A percentile compares a stretch with the other conserved stretches of the same genome.
Evolutionary conservation across 495 filamentous ascomycete genomes (phyloP).

Genomic region (Annulohypoxylon bovei): DNA sequence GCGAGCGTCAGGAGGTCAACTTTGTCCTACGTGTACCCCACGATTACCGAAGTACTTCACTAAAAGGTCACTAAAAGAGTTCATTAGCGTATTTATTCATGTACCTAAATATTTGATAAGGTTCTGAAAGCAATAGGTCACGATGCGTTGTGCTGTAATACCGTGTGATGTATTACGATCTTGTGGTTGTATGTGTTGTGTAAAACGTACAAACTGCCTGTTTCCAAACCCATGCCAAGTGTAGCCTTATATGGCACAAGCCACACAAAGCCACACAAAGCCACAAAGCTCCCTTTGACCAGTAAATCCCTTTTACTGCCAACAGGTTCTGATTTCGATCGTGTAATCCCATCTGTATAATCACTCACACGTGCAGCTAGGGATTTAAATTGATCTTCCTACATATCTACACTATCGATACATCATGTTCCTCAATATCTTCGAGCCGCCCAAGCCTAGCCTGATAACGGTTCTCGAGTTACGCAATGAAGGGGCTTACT

Average conservation of each 20-base stretch:
- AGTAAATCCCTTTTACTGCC: too few species aligned
- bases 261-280: too few species aligned
- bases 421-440: neutral
- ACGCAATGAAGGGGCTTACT: constrained; percentile 6
- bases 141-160: too few species aligned
- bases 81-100: neutral
- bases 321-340: neutral
- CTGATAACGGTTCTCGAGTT: neutral
- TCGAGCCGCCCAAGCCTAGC: neutral
- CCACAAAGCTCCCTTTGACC: too few species aligned
- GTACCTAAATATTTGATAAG: neutral
- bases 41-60: constrained; percentile 8
- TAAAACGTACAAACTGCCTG: too few species aligned
- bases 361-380: neutral
- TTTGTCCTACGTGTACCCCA: constrained; percentile 1
- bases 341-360: neutral
- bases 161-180: too few species aligned
- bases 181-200: too few species aligned
- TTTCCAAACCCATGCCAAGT: too few species aligned
- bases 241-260: too few species aligned
- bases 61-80: neutral
- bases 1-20: neutral
- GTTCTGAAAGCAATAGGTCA: too few species aligned
- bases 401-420: constrained; percentile 1
- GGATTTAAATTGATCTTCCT: neutral